Base-by-base conservation (phyloP, 1,284 basidiomycete genomes). In the Rhodotorula glutinis region DNA sequence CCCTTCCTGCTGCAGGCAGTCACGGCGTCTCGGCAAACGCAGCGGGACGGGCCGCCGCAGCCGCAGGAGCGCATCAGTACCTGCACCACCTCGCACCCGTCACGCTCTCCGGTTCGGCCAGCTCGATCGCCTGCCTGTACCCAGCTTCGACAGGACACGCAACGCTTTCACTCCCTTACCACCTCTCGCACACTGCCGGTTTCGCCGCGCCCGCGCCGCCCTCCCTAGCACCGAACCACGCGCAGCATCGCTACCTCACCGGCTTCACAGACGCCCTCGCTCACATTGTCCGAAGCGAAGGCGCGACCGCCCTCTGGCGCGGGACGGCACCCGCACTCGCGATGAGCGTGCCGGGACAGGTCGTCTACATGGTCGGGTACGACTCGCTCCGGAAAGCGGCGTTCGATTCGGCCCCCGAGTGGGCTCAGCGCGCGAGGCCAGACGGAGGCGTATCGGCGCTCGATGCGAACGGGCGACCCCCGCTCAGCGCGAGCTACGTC, bases 331-430 rank as follows among this genome's bases (percentile, higher is more conserved):
- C 74, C 4, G 67, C 57, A 69, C 92, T 92, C 60, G 79, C 91
- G 41, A 95, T 98, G 78, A 89, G 91, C 29, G 90, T 98, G 13
- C 95, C 95, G 0, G 89, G 93, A 0, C 87, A 94, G 57, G 92
- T 94, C 56, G 85, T 88, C 46, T 98, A 98, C 80, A 98, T 98
- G 88, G 83, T 97, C 57, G 92, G 91, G 38, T 98, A 98, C 79
- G 95, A 98, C 79, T 86, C 90, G 77, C 85, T 98, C 27, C 82
- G 92, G 19, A 84, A 74, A 29, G 64, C 66, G 21, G 67, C 78
- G 23, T 66, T 79, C 14, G 60, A 59, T 14, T 66, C 65, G 43
- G 66, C 65, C 4, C 70, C 69, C 2, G 11, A 40, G 14, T 70
- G 60, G 60, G 74, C 49, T 25, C 19, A 27, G n/a, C n/a, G 47